Conservation (phyloP, 2,329 filamentous ascomycete genomes). For the Dendryphion nanum region DNA sequence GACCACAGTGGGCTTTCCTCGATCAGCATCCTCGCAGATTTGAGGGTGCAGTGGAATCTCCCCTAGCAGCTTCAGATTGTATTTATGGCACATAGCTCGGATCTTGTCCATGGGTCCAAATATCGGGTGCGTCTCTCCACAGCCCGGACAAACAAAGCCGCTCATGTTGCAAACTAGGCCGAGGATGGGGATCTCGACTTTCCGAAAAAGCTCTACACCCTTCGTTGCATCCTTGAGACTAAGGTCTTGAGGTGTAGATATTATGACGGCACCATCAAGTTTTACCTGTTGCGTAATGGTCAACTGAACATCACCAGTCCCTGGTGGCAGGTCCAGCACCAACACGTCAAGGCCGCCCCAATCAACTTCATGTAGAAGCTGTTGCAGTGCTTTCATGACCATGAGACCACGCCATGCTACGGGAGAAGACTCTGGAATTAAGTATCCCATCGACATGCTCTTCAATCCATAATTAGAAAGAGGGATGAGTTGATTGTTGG, state of each 20-base stretch:
- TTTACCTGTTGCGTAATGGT: slow-evolving; percentile 94
- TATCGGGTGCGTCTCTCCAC: slow-evolving; percentile 42
- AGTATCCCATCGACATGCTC: slow-evolving; percentile 98
- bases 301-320: slow-evolving; percentile 92
- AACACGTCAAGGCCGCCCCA: slow-evolving; percentile 89
- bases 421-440: slow-evolving; percentile 75
- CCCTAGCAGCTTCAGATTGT: slow-evolving; percentile 76
- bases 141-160: slow-evolving; percentile 47
- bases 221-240: slow-evolving; percentile 89
- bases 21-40: slow-evolving; percentile 85
- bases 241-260: slow-evolving; percentile 91
- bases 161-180: slow-evolving; percentile 66
- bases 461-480: slow-evolving; percentile 93
- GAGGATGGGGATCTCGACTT: slow-evolving; percentile 73
- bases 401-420: slow-evolving; percentile 96
- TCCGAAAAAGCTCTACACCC: slow-evolving; percentile 89
- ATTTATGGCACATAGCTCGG: slow-evolving; percentile 72
- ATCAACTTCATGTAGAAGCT: slow-evolving; percentile 90
- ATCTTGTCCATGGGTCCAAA: slow-evolving; percentile 67
- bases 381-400: slow-evolving; percentile 96
- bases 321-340: slow-evolving; percentile 87
- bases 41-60: slow-evolving; percentile 84
- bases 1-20: slow-evolving; percentile 86
- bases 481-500: slow-evolving; percentile 75
- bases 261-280: slow-evolving; percentile 82